Evolutionary conservation across 2,329 filamentous ascomycete genomes (phyloP).

Genomic region (Periconia macrospinosa): DNA sequence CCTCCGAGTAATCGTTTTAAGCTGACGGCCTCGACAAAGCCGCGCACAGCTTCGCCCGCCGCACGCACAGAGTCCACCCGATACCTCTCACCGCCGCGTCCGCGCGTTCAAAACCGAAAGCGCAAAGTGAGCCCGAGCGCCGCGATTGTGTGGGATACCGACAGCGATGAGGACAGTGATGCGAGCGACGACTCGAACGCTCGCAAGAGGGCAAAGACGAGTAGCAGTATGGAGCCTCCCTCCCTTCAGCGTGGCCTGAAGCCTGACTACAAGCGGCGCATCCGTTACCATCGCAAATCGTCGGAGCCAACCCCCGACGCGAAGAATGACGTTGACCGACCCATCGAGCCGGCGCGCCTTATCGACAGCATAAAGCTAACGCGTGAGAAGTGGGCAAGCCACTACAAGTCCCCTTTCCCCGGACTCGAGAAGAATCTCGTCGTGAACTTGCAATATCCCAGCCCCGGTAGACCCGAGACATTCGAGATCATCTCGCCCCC

Average conservation of each 20-base stretch:
- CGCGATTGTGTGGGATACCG: conserved; percentile 36
- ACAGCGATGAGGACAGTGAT: conserved; percentile 29
- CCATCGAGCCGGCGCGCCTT: conserved; percentile 21
- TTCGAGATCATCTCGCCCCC: conserved; percentile 34
- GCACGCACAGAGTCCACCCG: conserved; percentile 16
- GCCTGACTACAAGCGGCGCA: conserved; percentile 37
- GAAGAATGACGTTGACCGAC: conserved; percentile 9
- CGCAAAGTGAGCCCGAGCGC: conserved; percentile 38
- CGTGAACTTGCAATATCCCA: conserved; percentile 83
- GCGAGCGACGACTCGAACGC: conserved; percentile 29
- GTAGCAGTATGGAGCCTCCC: conserved; percentile 39
- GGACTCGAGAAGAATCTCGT: conserved; percentile 45
- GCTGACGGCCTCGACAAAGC: conserved; percentile 17
- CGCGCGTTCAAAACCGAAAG: conserved; percentile 30
- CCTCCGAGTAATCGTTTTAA: conserved; percentile 32
- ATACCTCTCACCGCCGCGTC: conserved; percentile 29
- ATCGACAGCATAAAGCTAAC: conserved; percentile 49
- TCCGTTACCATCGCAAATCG: conserved; percentile 27
- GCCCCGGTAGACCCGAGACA: conserved; percentile 67
- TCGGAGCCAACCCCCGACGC: not conserved
- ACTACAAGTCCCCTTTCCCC: conserved; percentile 57
- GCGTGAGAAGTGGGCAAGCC: conserved; percentile 42
- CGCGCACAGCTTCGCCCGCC: conserved; percentile 12
- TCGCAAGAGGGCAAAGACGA: conserved; percentile 39
- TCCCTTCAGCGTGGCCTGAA: conserved; percentile 40